Evolutionary conservation across 176 grass and related monocot genomes (phyloP).

Genomic region (Eleusine indica): DNA sequence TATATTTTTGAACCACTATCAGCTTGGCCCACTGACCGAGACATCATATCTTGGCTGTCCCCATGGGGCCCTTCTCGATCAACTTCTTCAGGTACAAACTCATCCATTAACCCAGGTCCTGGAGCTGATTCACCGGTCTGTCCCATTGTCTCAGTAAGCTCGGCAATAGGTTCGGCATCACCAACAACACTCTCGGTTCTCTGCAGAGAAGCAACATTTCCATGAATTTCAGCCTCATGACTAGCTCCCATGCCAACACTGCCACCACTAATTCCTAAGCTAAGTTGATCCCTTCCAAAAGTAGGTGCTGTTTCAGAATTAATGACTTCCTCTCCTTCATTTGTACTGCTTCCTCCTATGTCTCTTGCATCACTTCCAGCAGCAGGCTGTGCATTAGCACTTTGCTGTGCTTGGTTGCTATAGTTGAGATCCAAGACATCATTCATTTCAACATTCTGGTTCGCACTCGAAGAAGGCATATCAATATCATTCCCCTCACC

Average conservation of each 20-base stretch:
- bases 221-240: slow-evolving; percentile 98
- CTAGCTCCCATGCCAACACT: slow-evolving; percentile 98
- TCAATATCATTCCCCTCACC: slow-evolving; percentile 67
- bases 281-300: slow-evolving; percentile 81
- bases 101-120: slow-evolving; percentile 83
- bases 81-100: slow-evolving; percentile 79
- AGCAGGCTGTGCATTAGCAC: slow-evolving; percentile 74
- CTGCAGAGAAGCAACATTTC: slow-evolving; percentile 80
- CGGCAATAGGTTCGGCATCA: slow-evolving; percentile 81
- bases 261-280: slow-evolving; percentile 88
- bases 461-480: slow-evolving; percentile 76
- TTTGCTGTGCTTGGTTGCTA: slow-evolving; percentile 96
- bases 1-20: slow-evolving; percentile 96
- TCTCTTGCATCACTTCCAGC: slow-evolving; percentile 82
- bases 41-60: slow-evolving; percentile 92
- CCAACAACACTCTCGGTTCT: slow-evolving; percentile 83
- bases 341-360: slow-evolving; percentile 95
- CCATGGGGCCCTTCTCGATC: slow-evolving; percentile 66
- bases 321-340: slow-evolving; percentile 93
- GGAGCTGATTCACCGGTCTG: slow-evolving; percentile 93
- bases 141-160: slow-evolving; percentile 91
- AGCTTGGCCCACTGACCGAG: slow-evolving; percentile 70
- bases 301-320: slow-evolving; percentile 78
- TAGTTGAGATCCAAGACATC: slow-evolving; percentile 87
- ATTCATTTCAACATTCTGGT: slow-evolving; percentile 79